phyloP scores from a whole-genome alignment of 1,139 yeast species.

The Sugiyamaella japonica region DNA sequence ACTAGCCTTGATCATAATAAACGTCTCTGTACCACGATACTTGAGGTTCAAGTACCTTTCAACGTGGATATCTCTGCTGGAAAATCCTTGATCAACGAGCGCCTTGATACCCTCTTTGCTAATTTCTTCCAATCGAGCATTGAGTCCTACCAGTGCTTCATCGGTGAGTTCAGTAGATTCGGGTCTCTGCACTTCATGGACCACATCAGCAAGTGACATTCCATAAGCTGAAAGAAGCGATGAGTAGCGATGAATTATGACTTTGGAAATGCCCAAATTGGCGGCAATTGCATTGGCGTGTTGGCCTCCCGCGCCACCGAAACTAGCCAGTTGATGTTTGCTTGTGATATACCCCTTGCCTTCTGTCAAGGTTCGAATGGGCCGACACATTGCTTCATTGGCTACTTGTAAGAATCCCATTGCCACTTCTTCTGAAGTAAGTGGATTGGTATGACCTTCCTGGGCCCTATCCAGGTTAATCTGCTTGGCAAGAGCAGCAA shows the following conservation, averaged over 20 bases:
- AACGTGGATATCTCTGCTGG: constrained; percentile 41
- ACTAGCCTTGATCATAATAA: constrained; percentile 60
- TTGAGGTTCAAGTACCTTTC: constrained; percentile 76
- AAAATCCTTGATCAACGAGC: constrained; percentile 51
- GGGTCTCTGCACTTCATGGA: constrained; percentile 63
- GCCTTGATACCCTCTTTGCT: constrained; percentile 40
- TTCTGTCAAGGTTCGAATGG: constrained; percentile 52
- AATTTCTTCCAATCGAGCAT: constrained; percentile 43
- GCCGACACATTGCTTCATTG: constrained; percentile 53
- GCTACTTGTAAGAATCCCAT: constrained; percentile 53
- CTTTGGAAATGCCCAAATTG: constrained; percentile 46
- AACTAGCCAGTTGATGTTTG: constrained; percentile 49
- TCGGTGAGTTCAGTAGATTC: constrained; percentile 41
- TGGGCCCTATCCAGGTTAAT: constrained; percentile 44
- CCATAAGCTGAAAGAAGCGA: constrained; percentile 55
- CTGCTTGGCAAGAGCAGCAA: constrained; percentile 44
- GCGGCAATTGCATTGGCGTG: constrained; percentile 52
- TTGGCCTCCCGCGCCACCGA: constrained; percentile 60
- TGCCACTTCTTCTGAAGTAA: constrained; percentile 50
- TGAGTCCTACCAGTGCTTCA: constrained; percentile 36
- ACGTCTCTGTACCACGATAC: constrained; percentile 86
- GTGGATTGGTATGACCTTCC: constrained; percentile 28
- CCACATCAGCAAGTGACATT: constrained; percentile 54
- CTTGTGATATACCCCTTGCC: constrained; percentile 50
- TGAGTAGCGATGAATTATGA: constrained; percentile 51